A percentile compares a stretch with the other conserved stretches of the same genome.
phyloP scores from a whole-genome alignment of 345 rosid genomes.

The Linum trigynum region DNA sequence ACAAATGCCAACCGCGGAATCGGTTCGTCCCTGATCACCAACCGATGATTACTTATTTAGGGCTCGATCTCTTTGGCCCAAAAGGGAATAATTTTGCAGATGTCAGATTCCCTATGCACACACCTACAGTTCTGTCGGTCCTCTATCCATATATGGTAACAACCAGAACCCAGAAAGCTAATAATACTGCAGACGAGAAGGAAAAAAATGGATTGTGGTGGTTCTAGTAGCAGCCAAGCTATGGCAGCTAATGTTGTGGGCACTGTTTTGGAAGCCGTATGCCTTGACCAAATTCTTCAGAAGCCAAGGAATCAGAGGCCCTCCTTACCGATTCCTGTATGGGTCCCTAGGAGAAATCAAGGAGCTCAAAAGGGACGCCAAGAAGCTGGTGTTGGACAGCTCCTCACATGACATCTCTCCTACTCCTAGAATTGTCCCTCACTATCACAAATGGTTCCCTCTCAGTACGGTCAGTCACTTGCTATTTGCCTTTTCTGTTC shows the following conservation, averaged over 20 bases:
- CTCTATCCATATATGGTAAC: too few relatives aligned
- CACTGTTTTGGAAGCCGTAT: background rate
- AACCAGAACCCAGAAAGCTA: too few relatives aligned
- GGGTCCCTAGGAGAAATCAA: background rate
- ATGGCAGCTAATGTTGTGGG: background rate
- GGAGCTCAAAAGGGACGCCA: background rate
- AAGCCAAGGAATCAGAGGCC: background rate
- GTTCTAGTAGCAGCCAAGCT: background rate
- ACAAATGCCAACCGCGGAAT: too few relatives aligned
- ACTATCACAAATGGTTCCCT: constrained; percentile 2
- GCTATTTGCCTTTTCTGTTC: too few relatives aligned
- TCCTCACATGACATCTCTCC: background rate
- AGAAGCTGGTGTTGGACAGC: background rate
- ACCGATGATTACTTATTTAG: too few relatives aligned
- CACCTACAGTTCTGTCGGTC: too few relatives aligned
- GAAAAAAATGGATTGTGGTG: background rate
- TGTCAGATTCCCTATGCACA: too few relatives aligned
- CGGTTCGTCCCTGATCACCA: too few relatives aligned
- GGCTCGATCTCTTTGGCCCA: too few relatives aligned
- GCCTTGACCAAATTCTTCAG: background rate
- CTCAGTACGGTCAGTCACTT: background rate
- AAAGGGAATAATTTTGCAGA: too few relatives aligned
- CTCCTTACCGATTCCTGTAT: background rate
- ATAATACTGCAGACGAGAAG: background rate
- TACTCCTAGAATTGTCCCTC: background rate